phyloP scores from a whole-genome alignment of 2,329 filamentous ascomycete species.

The Trichoderma koningii region DNA sequence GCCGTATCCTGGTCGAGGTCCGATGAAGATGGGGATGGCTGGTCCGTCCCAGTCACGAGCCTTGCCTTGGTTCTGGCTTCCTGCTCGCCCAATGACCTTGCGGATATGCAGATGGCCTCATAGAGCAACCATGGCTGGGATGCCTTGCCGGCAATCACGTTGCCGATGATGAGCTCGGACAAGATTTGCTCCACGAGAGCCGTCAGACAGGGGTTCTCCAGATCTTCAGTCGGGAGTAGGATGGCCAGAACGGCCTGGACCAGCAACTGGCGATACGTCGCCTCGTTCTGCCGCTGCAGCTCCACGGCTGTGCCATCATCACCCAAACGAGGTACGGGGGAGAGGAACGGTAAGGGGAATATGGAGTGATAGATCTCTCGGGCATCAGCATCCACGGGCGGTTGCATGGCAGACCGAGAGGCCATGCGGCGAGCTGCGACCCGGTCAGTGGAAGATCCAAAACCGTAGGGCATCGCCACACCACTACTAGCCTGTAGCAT shows the following conservation, averaged over 20 bases:
- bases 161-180: constrained; percentile 85
- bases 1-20: constrained; percentile 21
- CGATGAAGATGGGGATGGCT: not conserved
- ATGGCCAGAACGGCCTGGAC: constrained; percentile 79
- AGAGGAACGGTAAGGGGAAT: constrained; percentile 77
- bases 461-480: constrained; percentile 1
- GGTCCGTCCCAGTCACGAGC: constrained; percentile 28
- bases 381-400: constrained; percentile 62
- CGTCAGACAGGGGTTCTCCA: constrained; percentile 83
- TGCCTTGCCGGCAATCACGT: constrained; percentile 74
- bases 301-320: constrained; percentile 54
- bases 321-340: constrained; percentile 67
- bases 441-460: constrained; percentile 30
- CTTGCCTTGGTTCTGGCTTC: constrained; percentile 31
- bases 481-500: constrained; percentile 66
- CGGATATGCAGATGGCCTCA: constrained; percentile 76
- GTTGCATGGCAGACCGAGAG: constrained; percentile 57
- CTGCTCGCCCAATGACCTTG: constrained; percentile 44
- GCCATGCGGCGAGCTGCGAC: constrained; percentile 71
- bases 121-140: constrained; percentile 89
- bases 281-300: constrained; percentile 75
- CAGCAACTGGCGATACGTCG: constrained; percentile 82
- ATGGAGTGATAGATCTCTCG: constrained; percentile 80
- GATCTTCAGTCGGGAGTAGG: constrained; percentile 86
- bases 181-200: constrained; percentile 84